phyloP scores from a whole-genome alignment of 2,329 filamentous ascomycete species.

The Colletotrichum limetticola region DNA sequence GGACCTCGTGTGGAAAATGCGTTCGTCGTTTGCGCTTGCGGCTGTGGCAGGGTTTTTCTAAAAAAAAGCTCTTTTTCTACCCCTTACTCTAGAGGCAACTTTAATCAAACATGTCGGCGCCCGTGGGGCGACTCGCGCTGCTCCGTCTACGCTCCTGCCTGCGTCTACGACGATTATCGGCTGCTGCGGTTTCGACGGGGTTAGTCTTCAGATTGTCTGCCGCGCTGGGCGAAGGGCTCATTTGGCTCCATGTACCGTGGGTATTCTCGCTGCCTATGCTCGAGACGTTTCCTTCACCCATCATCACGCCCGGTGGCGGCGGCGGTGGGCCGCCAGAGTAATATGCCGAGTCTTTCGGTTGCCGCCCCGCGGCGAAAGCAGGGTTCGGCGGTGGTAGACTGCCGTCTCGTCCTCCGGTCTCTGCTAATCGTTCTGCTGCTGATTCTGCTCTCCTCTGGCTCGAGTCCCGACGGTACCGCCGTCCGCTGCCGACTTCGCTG shows the following conservation, averaged over 20 bases:
- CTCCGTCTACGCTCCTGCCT: slow-evolving; percentile 62
- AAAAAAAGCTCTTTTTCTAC: background rate
- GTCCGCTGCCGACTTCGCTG: slow-evolving; percentile 60
- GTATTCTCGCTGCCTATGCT: slow-evolving; percentile 56
- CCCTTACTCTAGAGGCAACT: background rate
- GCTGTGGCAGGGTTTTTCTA: slow-evolving; percentile 12
- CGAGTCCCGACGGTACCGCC: slow-evolving; percentile 66
- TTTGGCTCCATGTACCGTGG: slow-evolving; percentile 64
- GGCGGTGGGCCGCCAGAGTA: slow-evolving; percentile 64
- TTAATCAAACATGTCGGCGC: slow-evolving; percentile 52
- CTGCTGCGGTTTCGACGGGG: slow-evolving; percentile 49
- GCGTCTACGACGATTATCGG: slow-evolving; percentile 64
- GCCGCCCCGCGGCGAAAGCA: slow-evolving; percentile 62
- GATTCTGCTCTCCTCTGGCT: slow-evolving; percentile 58
- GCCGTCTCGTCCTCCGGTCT: slow-evolving; percentile 42
- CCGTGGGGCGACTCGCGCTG: slow-evolving; percentile 50
- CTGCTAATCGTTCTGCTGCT: slow-evolving; percentile 57
- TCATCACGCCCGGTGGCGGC: slow-evolving; percentile 44
- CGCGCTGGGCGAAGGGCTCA: slow-evolving; percentile 57
- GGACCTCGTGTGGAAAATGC: background rate
- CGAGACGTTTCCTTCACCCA: slow-evolving; percentile 56
- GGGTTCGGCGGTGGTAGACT: slow-evolving; percentile 66
- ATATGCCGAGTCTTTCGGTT: slow-evolving; percentile 69
- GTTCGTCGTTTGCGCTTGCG: background rate
- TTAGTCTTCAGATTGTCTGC: slow-evolving; percentile 45